Base-by-base conservation (phyloP, 768 basidiomycete genomes). In the Mycena chlorophos region DNA sequence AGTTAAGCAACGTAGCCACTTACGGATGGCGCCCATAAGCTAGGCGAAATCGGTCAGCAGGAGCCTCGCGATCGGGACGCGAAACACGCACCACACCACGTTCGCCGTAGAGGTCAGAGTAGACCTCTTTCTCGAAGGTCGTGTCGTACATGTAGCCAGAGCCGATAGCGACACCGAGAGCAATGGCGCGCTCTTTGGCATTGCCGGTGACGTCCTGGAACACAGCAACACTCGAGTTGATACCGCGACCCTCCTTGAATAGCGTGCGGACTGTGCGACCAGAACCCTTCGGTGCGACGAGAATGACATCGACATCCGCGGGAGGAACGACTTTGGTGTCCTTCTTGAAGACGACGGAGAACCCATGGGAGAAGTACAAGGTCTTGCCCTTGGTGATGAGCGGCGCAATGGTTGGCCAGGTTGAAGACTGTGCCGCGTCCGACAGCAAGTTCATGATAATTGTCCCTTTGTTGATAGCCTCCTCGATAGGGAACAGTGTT, bases 391-490 rank as follows among this genome's bases (percentile, higher is more conserved):
- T 93, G 74, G 94, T 98, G 80, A 98, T 95, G 68, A 98, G 86
- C 52, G 97, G 96, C 40, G 85, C 88, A 65, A 99, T 64, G 51
- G 81, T 77, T 34, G 88, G 79, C 97, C 97, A 99, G 27, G 95
- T 98, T 73, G 89, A 84, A 14, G 92, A 94, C 78, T 99, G 97
- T n/a, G 96, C 97, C 47, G 97, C 97, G 67, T 99, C 97, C 42
- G 96, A 98, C 63, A 99, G 86, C 51, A 99, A 81, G 84, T 99
- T 98, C 97, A 99, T 99, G 85, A 99, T 91, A 82, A 98, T 95
- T 20, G 96, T 97, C 40, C 97, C 97, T 62, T 81, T 84, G 64
- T 88, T 81, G 73, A 98, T 98, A 59, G 97, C 97, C 73, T 98
- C 95, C 66, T 98, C 92, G 65, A 99, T 98, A 65, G 95, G 82